These are phyloP conservation scores for Hypoxylon intermedium DNA, from an alignment of 495 filamentous ascomycete genomes.

Conservation along the genomic window DNA sequence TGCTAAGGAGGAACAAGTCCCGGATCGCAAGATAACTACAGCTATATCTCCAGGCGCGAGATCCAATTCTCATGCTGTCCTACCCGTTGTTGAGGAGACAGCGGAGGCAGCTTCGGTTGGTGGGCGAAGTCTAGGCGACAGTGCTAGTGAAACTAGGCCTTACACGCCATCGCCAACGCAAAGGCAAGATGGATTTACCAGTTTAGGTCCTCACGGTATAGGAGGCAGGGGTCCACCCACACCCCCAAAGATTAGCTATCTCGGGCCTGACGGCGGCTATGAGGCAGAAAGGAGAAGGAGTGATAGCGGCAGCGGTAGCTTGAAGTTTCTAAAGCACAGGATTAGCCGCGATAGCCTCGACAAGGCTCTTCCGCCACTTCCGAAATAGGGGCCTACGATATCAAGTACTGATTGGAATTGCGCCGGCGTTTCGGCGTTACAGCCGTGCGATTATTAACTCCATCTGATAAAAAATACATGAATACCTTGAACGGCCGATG, in stretches of 20 bases:
- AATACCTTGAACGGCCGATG: constrained; percentile 33
- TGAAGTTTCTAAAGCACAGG: constrained; percentile 26
- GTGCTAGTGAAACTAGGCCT: constrained; percentile 53
- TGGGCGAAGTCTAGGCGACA: constrained; percentile 51
- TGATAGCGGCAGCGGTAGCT: constrained; percentile 20
- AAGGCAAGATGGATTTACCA: constrained; percentile 52
- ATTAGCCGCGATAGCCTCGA: constrained; percentile 56
- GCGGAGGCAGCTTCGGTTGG: constrained; percentile 79
- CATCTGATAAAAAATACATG: constrained; percentile 27
- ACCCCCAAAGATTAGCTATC: constrained; percentile 51
- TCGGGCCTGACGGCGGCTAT: constrained; percentile 51
- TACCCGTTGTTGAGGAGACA: constrained; percentile 94
- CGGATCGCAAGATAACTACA: constrained; percentile 57
- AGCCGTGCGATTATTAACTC: constrained; percentile 4
- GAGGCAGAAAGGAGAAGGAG: constrained; percentile 27
- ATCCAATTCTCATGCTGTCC: constrained; percentile 63
- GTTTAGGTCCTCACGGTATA: constrained; percentile 49
- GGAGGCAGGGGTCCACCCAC: constrained; percentile 49
- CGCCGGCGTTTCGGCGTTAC: constrained; percentile 23
- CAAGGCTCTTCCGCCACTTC: constrained; percentile 64
- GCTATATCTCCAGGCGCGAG: constrained; percentile 52
- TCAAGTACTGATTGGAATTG: constrained; percentile 1
- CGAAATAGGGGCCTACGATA: constrained; percentile 37
- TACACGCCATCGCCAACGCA: constrained; percentile 53
- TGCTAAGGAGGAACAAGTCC: constrained; percentile 58